phyloP scores from a whole-genome alignment of 2,329 filamentous ascomycete species.

The Ophiocordyceps unilateralis region DNA sequence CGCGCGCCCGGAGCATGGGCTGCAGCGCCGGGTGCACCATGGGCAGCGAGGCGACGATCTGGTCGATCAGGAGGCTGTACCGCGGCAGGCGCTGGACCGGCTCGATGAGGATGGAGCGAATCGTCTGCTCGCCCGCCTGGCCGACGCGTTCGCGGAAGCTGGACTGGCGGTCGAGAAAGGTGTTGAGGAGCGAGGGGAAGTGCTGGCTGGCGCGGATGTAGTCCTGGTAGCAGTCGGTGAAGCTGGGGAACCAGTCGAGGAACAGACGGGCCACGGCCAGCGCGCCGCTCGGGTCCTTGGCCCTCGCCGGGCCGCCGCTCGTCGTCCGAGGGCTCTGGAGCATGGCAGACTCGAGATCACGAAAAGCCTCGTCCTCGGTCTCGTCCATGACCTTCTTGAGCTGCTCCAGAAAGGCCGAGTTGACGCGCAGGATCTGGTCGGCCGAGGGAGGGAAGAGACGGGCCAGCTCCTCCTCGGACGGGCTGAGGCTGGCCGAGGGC shows the following conservation, averaged over 20 bases:
- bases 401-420: constrained; percentile 62
- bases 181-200: constrained; percentile 65
- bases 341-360: constrained; percentile 51
- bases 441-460: constrained; percentile 69
- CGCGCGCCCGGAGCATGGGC: constrained; percentile 69
- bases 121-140: constrained; percentile 72
- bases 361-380: constrained; percentile 63
- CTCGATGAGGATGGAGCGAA: constrained; percentile 87
- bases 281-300: constrained; percentile 61
- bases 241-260: constrained; percentile 83
- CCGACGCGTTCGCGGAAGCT: constrained; percentile 68
- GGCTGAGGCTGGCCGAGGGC: constrained; percentile 45
- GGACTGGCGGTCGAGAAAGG: constrained; percentile 63
- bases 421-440: constrained; percentile 64
- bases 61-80: constrained; percentile 92
- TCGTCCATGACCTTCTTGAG: constrained; percentile 64
- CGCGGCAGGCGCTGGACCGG: constrained; percentile 86
- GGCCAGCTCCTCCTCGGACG: constrained; percentile 53
- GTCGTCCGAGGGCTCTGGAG: constrained; percentile 18
- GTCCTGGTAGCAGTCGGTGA: constrained; percentile 78
- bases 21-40: constrained; percentile 73
- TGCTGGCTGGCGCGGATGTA: constrained; percentile 85
- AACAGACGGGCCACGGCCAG: constrained; percentile 64
- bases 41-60: constrained; percentile 74
- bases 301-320: constrained; percentile 25